Base-by-base conservation (phyloP, 495 filamentous ascomycete species). In the Penicillium antarcticum region DNA sequence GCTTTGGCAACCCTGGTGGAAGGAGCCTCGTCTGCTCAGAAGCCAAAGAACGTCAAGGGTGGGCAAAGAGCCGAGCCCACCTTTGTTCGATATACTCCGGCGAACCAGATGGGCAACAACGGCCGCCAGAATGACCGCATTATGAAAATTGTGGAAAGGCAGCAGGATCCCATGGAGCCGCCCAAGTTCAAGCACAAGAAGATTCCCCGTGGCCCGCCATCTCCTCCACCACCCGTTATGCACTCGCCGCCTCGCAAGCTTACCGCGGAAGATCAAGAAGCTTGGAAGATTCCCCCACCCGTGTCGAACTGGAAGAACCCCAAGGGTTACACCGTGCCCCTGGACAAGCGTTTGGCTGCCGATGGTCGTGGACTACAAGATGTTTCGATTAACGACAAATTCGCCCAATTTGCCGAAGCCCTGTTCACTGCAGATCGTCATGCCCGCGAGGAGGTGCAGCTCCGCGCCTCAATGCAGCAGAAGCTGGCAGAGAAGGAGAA, bases 221-320 rank as follows among this genome's bases (percentile, higher is more conserved):
- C 85, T 23, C 94, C 94, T 2, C 94, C 94, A 0, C 88, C 94
- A 40, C 95, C 94, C 4, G 81, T 99, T 36, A 89, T 99, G 84
- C 95, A 96, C 60, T 96, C 90, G 4, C 94, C 94, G 16, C 92
- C 94, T 2, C 76, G 94, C 52, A 97, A 97, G 67, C 80, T 98
- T 19, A 97, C 95, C 0, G 94, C 94, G 10, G 92, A 92, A 66
- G 94, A 99, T 58, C 95, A 97, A 71, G 94, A 97, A 68, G 88
- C 87, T 12, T 98, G 94, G 94, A 89, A 85, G 53, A 95, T 98
- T 31, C 91, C 94, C 1, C 92, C 94, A 0, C 87, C 95, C 0
- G 87, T 99, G 2, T 95, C 89, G 13, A 96, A 97, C 66, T 99
- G 94, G 94, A 99, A 99, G 81, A 99, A 99, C 61, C 89, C 92